Percentiles rank a stretch among this genome's conserved stretches.
Evolutionary conservation across 2,329 filamentous ascomycete genomes (phyloP).

Genomic region (Zymoseptoria pseudotritici): DNA sequence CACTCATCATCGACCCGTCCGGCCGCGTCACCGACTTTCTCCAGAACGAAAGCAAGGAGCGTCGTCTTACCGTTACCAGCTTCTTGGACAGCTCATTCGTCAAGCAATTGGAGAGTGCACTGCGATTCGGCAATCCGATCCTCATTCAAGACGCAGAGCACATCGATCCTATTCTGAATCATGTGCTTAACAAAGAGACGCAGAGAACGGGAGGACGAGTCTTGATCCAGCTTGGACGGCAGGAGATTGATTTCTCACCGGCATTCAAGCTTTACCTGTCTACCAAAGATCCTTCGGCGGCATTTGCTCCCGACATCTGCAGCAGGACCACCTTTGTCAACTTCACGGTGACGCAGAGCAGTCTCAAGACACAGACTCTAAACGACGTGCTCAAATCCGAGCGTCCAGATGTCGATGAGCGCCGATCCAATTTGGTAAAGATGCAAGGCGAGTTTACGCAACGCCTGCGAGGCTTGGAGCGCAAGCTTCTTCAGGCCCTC

Average conservation of each 20-base stretch:
- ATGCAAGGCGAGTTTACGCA: slow-evolving; percentile 98
- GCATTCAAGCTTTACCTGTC: slow-evolving; percentile 93
- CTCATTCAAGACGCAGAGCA: slow-evolving; percentile 98
- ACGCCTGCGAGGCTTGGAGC: slow-evolving; percentile 92
- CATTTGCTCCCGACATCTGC: slow-evolving; percentile 93
- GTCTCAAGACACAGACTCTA: slow-evolving; percentile 92
- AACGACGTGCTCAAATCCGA: slow-evolving; percentile 97
- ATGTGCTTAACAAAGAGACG: slow-evolving; percentile 98
- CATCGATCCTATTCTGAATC: slow-evolving; percentile 92
- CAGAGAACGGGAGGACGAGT: slow-evolving; percentile 97
- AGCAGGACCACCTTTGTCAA: slow-evolving; percentile 98
- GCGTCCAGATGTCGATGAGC: slow-evolving; percentile 92
- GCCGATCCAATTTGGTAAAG: slow-evolving; percentile 95
- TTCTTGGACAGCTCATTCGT: slow-evolving; percentile 97
- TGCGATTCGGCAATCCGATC: slow-evolving; percentile 97
- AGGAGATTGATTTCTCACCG: slow-evolving; percentile 98
- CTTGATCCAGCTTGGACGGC: slow-evolving; percentile 94
- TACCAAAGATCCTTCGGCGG: slow-evolving; percentile 90
- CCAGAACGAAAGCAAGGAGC: slow-evolving; percentile 87
- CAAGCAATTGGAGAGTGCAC: slow-evolving; percentile 92
- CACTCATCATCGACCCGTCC: slow-evolving; percentile 95
- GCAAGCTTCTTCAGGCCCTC: slow-evolving; percentile 83
- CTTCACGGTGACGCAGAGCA: slow-evolving; percentile 98
- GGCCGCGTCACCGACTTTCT: slow-evolving; percentile 91
- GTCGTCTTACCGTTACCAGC: slow-evolving; percentile 90